These are phyloP conservation scores for Pogostemon cablin DNA, from an alignment of 257 asterid species.

Conservation along the genomic window DNA sequence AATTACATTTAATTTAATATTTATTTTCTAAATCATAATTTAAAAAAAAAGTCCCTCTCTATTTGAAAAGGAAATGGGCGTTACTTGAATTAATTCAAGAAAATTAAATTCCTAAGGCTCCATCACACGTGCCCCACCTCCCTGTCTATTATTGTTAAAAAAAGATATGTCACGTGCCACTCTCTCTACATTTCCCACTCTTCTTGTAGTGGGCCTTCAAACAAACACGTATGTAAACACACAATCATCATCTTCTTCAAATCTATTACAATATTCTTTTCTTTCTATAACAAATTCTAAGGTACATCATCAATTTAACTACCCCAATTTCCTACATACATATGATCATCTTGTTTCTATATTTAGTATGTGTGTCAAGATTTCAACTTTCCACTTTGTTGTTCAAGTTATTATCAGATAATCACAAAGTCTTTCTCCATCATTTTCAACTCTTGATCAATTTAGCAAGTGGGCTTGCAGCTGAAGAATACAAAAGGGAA, in stretches of 20 bases:
- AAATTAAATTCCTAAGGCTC: constrained; percentile 31
- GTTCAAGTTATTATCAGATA: neutral
- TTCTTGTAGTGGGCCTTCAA: constrained; percentile 43
- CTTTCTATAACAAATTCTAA: constrained; percentile 20
- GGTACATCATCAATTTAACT: constrained; percentile 23
- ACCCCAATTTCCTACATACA: neutral
- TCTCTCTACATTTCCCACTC: constrained; percentile 35
- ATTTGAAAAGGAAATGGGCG: neutral
- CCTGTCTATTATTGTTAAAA: constrained; percentile 20
- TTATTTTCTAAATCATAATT: neutral
- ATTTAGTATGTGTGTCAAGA: neutral
- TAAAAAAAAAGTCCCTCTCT: neutral
- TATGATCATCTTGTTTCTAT: neutral
- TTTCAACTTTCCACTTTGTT: neutral
- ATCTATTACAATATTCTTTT: constrained; percentile 26
- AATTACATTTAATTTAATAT: neutral
- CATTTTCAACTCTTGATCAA: constrained; percentile 30
- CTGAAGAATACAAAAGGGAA: constrained; percentile 33
- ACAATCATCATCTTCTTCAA: constrained; percentile 42
- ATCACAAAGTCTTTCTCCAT: neutral
- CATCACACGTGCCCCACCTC: constrained; percentile 39
- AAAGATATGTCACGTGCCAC: no score
- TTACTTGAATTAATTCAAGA: constrained; percentile 24
- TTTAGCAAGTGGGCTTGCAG: constrained; percentile 15
- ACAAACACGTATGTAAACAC: constrained; percentile 32